Evolutionary conservation across 164 flowering plant genomes (phyloP), one percentile per base, ranked within the genome.

Genomic region (Brasenia schreberi): DNA sequence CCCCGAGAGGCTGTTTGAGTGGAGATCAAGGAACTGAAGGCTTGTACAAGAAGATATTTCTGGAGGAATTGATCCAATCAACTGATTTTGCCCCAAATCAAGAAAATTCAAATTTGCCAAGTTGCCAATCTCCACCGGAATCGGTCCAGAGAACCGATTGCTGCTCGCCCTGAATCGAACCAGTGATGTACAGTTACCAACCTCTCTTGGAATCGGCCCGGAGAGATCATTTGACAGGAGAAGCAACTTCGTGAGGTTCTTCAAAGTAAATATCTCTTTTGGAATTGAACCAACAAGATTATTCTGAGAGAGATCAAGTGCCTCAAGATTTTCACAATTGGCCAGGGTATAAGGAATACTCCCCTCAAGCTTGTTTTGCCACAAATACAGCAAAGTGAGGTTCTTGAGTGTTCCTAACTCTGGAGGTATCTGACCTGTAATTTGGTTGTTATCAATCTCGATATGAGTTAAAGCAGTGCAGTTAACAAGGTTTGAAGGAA

Each of bases 281-380:
- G 99, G 97, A 9, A 95, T 81, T 11, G 86, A 58, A 19, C 99
- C 97, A 33, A 64, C 72, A 3, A 95, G 83, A 43, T 70, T 71
- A 70, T 95, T 95, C 77, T 82, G 82, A 19, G 99, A 95, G 1
- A 95, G 79, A 77, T 95, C 99, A 71, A 95, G 85, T 58, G 94
- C 94, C 72, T 92, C 85, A 61, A 95, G 90, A 64, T 82, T 68
- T 59, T 76, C 69, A 67, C 97, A 95, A 5, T 79, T 77, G 0
- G 94, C 78, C 10, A 95, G 77, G 49, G 85, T 78, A 42, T 64
- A 83, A 1, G 99, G 99, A 58, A 95, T 81, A 1, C 61, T 76
- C 42, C 97, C 97, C 0, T 90, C 79, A 5, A 95, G 81, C 63
- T 69, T 82, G 70, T 95, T 95, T 72, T 82, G 76, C 99, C 99